These are phyloP conservation scores for Artemisia princeps DNA, from an alignment of 140 eudicot species.

Conservation along the genomic window DNA sequence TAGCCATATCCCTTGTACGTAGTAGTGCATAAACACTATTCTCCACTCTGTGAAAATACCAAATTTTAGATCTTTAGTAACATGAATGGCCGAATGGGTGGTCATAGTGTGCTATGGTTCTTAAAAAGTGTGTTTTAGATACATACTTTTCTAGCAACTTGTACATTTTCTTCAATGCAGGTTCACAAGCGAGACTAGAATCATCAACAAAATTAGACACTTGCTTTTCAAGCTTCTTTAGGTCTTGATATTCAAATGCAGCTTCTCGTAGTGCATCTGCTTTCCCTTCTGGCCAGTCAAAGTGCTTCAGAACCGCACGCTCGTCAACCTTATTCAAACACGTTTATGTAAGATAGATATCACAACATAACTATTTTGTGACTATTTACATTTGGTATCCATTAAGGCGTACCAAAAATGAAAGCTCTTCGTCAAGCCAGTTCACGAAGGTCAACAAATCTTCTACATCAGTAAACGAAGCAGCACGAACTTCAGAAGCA, in stretches of 20 bases:
- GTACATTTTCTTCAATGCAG: constrained; percentile 94
- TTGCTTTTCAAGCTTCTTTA: constrained; percentile 72
- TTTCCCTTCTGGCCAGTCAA: constrained; percentile 98
- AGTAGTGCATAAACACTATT: constrained; percentile 76
- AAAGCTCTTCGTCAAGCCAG: constrained; percentile 99
- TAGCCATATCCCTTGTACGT: constrained; percentile 92
- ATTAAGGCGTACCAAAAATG: constrained; percentile 64
- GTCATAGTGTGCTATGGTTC: no score
- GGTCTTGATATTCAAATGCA: constrained; percentile 85
- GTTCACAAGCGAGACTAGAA: constrained; percentile 67
- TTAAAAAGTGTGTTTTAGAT: not conserved
- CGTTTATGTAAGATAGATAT: not conserved
- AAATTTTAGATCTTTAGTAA: not conserved
- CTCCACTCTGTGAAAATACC: constrained; percentile 56
- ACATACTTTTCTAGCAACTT: constrained; percentile 88
- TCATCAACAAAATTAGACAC: constrained; percentile 77
- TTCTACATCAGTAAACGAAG: constrained; percentile 62
- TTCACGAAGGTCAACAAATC: constrained; percentile 82
- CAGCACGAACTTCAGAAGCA: constrained; percentile 89
- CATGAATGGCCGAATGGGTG: no score
- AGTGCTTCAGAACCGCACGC: constrained; percentile 93
- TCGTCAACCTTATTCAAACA: constrained; percentile 65
- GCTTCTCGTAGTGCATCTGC: constrained; percentile 97
- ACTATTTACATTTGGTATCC: no score
- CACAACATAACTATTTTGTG: not conserved